Base-by-base conservation (phyloP, 2,329 filamentous ascomycete genomes). In the Colletotrichum karsti region DNA sequence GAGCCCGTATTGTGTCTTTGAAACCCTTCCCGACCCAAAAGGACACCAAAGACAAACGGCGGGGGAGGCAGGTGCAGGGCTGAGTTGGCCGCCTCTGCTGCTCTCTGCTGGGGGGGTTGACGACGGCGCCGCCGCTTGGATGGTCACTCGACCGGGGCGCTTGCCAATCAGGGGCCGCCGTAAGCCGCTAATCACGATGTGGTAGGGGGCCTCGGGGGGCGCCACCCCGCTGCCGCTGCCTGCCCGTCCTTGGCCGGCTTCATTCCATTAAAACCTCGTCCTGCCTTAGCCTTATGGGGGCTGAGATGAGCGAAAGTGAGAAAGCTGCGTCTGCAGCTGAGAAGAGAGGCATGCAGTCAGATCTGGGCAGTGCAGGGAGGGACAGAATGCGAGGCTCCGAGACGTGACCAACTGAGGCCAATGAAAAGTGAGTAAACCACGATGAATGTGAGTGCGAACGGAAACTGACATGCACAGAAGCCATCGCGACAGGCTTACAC, bases 121-220 rank as follows among this genome's bases (percentile, higher is more conserved):
- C 65, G 60, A 68, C 60, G 60, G 60, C 59, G 59, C 33, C 39
- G 39, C 33, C 51, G 13, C 48, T 55, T 59, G 65, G 60, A 53
- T 68, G 60, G 48, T 68, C 65, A 68, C 65, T 68, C 20, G 65
- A 58, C 46, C 65, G 22, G 65, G 65, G 60, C 53, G 41, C 37
- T 50, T 37, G 46, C 64, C 64, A 64, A 59, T 64, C 24, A 54
- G 33, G 20, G 28, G 53, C 15, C 24, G 30, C 26, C 28, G 54
- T 66, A 44, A 65, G 65, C 65, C 41, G 44, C 54, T 67, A 64
- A 22, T 10, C 33, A 35, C 20, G 42, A 59, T 44, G 20, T 33
- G 54, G 54, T 44, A 57, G 37, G 39, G 30, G 50, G 30, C 13
- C 30, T 53, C 28, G 12, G 41, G 18, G 28, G 64, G 42, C 58